These are phyloP conservation scores for Neoboletus magnificus DNA, from an alignment of 768 basidiomycete genomes.

Conservation along the genomic window DNA sequence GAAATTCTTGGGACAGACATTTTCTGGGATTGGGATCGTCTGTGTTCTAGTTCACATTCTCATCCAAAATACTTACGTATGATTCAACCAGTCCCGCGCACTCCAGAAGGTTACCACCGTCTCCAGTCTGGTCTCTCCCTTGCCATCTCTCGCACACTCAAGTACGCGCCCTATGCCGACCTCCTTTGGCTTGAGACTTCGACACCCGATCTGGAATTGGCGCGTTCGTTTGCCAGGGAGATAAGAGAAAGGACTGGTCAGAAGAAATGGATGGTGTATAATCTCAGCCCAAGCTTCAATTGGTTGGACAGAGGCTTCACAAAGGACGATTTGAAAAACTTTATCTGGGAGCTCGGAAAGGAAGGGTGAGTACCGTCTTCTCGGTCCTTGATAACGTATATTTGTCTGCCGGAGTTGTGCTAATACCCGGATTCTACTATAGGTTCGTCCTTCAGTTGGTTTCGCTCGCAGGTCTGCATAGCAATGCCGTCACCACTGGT, in stretches of 20 bases:
- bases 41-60: constrained; percentile 26
- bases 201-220: constrained; percentile 77
- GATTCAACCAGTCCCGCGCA: constrained; percentile 65
- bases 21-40: constrained; percentile 90
- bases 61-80: background rate
- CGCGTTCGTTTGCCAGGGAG: constrained; percentile 70
- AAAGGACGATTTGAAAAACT: constrained; percentile 73
- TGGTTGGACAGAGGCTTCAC: constrained; percentile 83
- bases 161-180: constrained; percentile 85
- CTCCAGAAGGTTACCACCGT: constrained; percentile 89
- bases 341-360: constrained; percentile 87
- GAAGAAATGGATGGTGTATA: constrained; percentile 82
- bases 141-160: constrained; percentile 75
- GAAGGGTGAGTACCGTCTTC: constrained; percentile 56
- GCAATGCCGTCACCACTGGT: constrained; percentile 77
- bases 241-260: constrained; percentile 66
- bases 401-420: background rate
- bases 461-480: constrained; percentile 87
- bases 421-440: constrained; percentile 6
- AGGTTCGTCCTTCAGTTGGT: constrained; percentile 88
- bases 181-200: constrained; percentile 94
- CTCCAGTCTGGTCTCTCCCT: constrained; percentile 78
- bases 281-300: constrained; percentile 92
- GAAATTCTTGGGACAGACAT: constrained; percentile 62
- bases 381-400: background rate